Base-by-base conservation (phyloP, 2,329 filamentous ascomycete genomes). In the Fusarium liriodendri region DNA sequence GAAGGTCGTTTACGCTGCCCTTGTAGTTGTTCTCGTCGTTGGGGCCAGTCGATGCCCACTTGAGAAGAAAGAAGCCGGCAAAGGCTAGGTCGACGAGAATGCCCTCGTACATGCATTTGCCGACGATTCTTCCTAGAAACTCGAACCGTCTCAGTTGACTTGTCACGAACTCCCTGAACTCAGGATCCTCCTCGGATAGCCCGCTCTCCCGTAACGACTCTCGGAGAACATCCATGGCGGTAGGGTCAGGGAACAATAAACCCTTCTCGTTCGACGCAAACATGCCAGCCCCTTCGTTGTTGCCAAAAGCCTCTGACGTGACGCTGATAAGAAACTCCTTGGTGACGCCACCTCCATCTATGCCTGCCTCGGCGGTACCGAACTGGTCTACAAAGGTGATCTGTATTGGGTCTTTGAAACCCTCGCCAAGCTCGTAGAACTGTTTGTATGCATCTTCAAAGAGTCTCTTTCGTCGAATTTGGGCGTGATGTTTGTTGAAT, bases 381-480 rank as follows among this genome's bases (percentile, higher is more conserved):
- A 97, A 99, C 69, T 95, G 90, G 80, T 99, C 97, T 50, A 98
- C 92, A 81, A 99, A 99, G 0, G 94, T 97, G 78, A 99, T 98
- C 79, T 97, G 95, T 38, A 99, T 98, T 0, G 95, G 95, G 79
- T 98, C 96, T 80, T 98, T 98, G 65, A 99, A 84, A 1, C 92
- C 92, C 16, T 96, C 93, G 0, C 93, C 93, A 6, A 98, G 87
- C 1, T 89, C 82, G 77, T 95, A 98, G 78, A 98, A 98, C 64
- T 95, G 89, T 5, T 92, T 86, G 79, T 92, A 96, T 0, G 97
- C 97, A 83, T 98, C 95, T 20, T 94, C 89, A 79, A 98, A 98
- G 6, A 97, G 88, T 58, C 90, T 88, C 22, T 93, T 92, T 70
- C 97, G 90, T 65, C 91, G 89, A 69, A 99, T 96, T 62, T 91